Percentiles rank a stretch among this genome's conserved stretches.
phyloP scores from a whole-genome alignment of 106 monocot genomes.

The Agapanthus africanus region DNA sequence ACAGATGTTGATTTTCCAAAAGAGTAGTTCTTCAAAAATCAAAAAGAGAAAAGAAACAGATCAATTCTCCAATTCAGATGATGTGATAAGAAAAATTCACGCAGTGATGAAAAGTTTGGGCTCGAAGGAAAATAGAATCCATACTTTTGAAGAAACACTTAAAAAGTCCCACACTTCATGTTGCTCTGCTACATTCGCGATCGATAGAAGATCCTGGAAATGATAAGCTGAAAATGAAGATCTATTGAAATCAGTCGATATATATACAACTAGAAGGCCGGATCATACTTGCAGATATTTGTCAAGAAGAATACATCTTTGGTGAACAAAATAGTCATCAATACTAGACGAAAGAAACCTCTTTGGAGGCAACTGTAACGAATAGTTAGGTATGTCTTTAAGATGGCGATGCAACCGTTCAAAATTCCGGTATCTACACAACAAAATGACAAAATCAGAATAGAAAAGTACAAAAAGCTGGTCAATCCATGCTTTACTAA shows the following conservation, averaged over 20 bases:
- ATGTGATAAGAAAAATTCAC: constrained; percentile 6
- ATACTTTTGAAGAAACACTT: constrained; percentile 84
- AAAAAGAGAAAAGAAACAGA: constrained; percentile 15
- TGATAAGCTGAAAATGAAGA: not conserved
- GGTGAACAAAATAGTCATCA: constrained; percentile 93
- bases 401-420: constrained; percentile 87
- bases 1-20: constrained; percentile 90
- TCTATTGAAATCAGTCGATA: not conserved
- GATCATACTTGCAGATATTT: constrained; percentile 82
- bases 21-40: constrained; percentile 93
- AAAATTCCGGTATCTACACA: constrained; percentile 86
- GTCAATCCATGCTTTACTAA: constrained; percentile 1
- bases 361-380: constrained; percentile 90
- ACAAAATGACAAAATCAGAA: constrained; percentile 1
- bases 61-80: no score
- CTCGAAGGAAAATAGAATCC: not conserved
- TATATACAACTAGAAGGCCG: not conserved
- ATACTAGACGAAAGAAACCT: constrained; percentile 91
- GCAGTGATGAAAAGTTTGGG: not conserved
- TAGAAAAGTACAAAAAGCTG: not conserved
- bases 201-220: constrained; percentile 73
- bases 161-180: constrained; percentile 99
- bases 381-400: constrained; percentile 95
- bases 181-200: constrained; percentile 92
- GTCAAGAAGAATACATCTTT: constrained; percentile 91